These are phyloP conservation scores for Calonectria montana DNA, from an alignment of 2,329 filamentous ascomycete species.

Conservation along the genomic window DNA sequence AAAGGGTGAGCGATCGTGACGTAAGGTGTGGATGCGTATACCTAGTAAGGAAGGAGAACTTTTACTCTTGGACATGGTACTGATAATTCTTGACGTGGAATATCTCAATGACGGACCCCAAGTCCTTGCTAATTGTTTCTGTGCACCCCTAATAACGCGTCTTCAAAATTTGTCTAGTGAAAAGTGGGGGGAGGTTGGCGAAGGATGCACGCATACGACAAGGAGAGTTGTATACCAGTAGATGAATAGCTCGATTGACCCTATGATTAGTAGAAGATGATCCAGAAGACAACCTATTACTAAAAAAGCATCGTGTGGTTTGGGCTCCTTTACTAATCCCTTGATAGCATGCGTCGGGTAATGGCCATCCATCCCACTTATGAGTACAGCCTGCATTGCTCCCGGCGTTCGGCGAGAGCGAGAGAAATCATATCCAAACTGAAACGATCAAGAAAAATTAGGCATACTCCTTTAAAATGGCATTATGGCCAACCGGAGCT, in stretches of 20 bases:
- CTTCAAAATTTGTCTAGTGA: too few relatives aligned
- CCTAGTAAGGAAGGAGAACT: not conserved
- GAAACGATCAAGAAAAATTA: not conserved
- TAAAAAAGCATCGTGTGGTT: too few relatives aligned
- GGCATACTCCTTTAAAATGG: too few relatives aligned
- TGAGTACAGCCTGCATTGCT: not conserved
- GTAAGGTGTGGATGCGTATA: not conserved
- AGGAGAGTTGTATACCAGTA: too few relatives aligned
- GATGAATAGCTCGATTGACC: too few relatives aligned
- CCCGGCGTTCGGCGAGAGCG: not conserved
- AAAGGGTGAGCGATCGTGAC: not conserved
- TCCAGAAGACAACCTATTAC: too few relatives aligned
- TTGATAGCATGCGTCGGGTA: too few relatives aligned
- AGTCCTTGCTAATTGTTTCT: not conserved
- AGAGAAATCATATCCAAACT: not conserved
- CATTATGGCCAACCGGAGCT: not conserved
- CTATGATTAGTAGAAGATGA: too few relatives aligned
- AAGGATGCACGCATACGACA: too few relatives aligned
- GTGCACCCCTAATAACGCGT: not conserved
- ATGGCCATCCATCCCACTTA: too few relatives aligned
- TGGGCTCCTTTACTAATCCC: too few relatives aligned
- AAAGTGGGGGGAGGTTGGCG: too few relatives aligned
- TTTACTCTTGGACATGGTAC: not conserved
- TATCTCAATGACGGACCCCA: not conserved
- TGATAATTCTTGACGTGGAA: not conserved